Percentiles rank a stretch among this genome's conserved stretches.
Conservation (phyloP, 768 basidiomycete genomes). For the Russula virescens region DNA sequence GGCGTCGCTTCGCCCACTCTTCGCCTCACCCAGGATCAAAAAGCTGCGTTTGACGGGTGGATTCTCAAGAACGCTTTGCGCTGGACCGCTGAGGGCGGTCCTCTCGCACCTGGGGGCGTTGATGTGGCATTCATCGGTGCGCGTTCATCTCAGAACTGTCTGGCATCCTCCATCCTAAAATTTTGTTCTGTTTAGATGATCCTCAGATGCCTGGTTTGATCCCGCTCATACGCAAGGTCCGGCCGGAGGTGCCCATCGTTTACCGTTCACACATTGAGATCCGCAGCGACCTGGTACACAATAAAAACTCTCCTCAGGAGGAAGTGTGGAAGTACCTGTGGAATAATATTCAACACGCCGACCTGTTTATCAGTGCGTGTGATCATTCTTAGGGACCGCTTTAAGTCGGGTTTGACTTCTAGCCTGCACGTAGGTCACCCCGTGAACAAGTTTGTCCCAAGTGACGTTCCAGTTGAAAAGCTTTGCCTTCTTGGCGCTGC, state of each 20-base stretch:
- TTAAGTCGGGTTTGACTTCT: not conserved
- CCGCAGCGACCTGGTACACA: constrained; percentile 72
- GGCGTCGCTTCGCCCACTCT: constrained; percentile 79
- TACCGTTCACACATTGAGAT: constrained; percentile 97
- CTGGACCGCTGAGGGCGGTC: constrained; percentile 85
- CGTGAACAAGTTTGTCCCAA: constrained; percentile 90
- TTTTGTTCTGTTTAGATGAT: constrained; percentile 47
- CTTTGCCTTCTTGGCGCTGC: constrained; percentile 74
- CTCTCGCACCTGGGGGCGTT: constrained; percentile 73
- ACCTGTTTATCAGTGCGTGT: constrained; percentile 78
- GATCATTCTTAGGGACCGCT: not conserved
- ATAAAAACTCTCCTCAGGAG: constrained; percentile 75
- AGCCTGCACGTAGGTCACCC: constrained; percentile 54
- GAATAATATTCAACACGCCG: constrained; percentile 85
- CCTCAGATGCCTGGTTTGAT: constrained; percentile 95
- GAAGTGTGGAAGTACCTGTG: constrained; percentile 95
- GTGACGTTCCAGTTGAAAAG: constrained; percentile 68
- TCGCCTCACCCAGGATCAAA: constrained; percentile 71
- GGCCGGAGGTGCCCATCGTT: constrained; percentile 82
- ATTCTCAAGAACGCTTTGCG: constrained; percentile 83
- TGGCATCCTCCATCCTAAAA: not conserved
- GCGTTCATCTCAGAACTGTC: constrained; percentile 13
- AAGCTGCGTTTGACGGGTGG: constrained; percentile 81
- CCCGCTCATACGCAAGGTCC: constrained; percentile 80
- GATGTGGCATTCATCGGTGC: constrained; percentile 86